These are phyloP conservation scores for Trichoderma brevicompactum DNA, from an alignment of 2,329 filamentous ascomycete species.

Conservation along the genomic window DNA sequence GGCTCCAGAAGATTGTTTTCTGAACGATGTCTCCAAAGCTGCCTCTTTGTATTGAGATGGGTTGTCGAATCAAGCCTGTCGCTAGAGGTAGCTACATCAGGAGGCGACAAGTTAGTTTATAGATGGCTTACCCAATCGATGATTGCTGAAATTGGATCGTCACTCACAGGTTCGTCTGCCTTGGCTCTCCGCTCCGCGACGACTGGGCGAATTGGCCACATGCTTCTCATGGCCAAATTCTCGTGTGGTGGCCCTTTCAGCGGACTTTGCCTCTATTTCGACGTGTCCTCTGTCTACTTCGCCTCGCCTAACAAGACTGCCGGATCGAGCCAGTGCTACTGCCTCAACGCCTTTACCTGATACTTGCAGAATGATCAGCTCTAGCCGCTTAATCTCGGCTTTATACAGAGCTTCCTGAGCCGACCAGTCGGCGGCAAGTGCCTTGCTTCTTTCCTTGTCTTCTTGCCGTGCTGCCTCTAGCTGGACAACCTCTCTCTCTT, in stretches of 20 bases:
- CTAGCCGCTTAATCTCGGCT: constrained; percentile 41
- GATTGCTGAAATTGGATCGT: neutral
- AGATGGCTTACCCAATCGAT: neutral
- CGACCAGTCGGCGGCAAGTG: constrained; percentile 34
- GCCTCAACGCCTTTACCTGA: constrained; percentile 50
- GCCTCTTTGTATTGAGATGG: neutral
- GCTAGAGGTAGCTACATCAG: neutral
- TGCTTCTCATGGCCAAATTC: neutral
- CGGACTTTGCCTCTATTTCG: neutral
- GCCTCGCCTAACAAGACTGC: constrained; percentile 42
- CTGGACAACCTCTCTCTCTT: constrained; percentile 44
- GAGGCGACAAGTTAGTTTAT: neutral
- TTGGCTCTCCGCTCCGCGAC: neutral
- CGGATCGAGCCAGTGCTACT: constrained; percentile 50
- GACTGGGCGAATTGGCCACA: neutral
- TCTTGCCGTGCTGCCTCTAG: constrained; percentile 40
- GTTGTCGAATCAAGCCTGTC: neutral
- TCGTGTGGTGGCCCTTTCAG: neutral
- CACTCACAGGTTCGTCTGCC: constrained; percentile 12
- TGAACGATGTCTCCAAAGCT: constrained; percentile 18
- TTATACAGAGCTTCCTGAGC: constrained; percentile 35
- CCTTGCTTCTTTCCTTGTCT: constrained; percentile 44
- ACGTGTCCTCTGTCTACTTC: neutral
- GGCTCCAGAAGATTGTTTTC: constrained; percentile 8
- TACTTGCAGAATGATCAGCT: constrained; percentile 42